Evolutionary conservation across 805 yeast species (phyloP).

Genomic region (Osmozyma mogii): DNA sequence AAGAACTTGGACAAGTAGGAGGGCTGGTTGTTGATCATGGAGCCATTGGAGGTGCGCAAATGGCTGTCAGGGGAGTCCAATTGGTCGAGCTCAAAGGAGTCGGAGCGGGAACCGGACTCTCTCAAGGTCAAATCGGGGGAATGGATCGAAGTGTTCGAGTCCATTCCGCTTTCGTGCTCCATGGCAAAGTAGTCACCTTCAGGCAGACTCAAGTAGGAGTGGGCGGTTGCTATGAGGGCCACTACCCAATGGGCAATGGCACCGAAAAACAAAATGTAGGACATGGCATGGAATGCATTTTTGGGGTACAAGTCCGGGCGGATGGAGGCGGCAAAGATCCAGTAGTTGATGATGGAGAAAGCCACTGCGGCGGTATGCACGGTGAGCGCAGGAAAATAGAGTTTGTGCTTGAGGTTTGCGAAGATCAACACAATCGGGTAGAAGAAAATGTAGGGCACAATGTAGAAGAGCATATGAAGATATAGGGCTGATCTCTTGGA

Average conservation of each 20-base stretch:
- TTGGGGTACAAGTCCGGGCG: slow-evolving; percentile 60
- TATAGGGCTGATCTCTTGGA: slow-evolving; percentile 45
- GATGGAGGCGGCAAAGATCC: slow-evolving; percentile 50
- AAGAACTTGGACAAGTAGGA: slow-evolving; percentile 6
- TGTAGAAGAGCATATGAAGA: slow-evolving; percentile 43
- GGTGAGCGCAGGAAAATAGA: slow-evolving; percentile 21
- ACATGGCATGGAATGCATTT: slow-evolving; percentile 64
- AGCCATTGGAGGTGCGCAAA: slow-evolving; percentile 17
- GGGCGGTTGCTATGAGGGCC: slow-evolving; percentile 43
- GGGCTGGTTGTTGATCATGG: slow-evolving; percentile 9
- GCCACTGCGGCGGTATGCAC: slow-evolving; percentile 40
- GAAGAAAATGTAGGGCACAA: slow-evolving; percentile 40
- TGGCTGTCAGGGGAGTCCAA: slow-evolving; percentile 10
- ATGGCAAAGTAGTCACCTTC: slow-evolving; percentile 8
- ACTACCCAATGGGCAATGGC: slow-evolving; percentile 46
- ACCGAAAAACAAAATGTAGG: slow-evolving; percentile 49
- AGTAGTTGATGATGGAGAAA: slow-evolving; percentile 46
- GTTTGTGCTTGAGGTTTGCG: slow-evolving; percentile 47
- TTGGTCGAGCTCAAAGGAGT: slow-evolving; percentile 18
- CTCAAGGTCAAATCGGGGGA: slow-evolving; percentile 10
- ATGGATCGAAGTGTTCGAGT: slow-evolving; percentile 8
- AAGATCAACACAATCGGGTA: slow-evolving; percentile 67
- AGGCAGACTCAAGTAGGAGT: slow-evolving; percentile 22
- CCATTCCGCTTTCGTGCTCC: slow-evolving; percentile 10
- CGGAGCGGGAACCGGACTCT: slow-evolving; percentile 9